Conservation (phyloP, 31 red algal species). For the Asparagopsis taxiformis region DNA sequence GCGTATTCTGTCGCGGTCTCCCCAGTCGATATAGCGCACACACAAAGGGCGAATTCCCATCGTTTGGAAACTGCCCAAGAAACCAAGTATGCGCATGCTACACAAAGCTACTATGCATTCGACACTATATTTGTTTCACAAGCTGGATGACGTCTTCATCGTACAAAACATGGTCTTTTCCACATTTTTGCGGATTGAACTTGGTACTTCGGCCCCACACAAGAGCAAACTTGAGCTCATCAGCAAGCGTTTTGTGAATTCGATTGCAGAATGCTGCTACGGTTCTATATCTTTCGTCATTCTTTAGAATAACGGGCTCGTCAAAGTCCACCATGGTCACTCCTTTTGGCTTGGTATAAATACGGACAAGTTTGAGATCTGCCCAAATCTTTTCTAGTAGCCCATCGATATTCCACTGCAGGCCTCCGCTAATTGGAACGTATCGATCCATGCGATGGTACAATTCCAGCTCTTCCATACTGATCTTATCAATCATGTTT, state of each 20-base stretch:
- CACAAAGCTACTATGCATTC: too few relatives aligned
- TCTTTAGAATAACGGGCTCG: slow-evolving; percentile 89
- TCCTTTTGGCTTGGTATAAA: slow-evolving; percentile 98
- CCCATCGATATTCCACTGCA: slow-evolving; percentile 98
- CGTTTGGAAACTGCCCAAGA: slow-evolving; percentile 8
- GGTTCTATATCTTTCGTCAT: slow-evolving; percentile 65
- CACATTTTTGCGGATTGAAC: slow-evolving; percentile 98
- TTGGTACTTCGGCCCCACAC: slow-evolving; percentile 97
- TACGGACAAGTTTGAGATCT: slow-evolving; percentile 85
- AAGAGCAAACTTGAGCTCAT: slow-evolving; percentile 92
- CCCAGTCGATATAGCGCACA: slow-evolving; percentile 15
- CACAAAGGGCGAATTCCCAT: slow-evolving; percentile 6
- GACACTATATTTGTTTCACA: slow-evolving; percentile 79
- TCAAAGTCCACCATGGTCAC: slow-evolving; percentile 88
- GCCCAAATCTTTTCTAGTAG: slow-evolving; percentile 90
- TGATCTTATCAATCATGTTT: slow-evolving; percentile 98
- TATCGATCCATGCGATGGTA: slow-evolving; percentile 91
- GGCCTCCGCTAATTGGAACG: slow-evolving; percentile 78
- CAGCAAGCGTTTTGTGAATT: slow-evolving; percentile 87
- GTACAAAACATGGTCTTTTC: slow-evolving; percentile 86
- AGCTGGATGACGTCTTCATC: slow-evolving; percentile 98
- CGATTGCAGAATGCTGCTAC: slow-evolving; percentile 88
- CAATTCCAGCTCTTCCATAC: slow-evolving; percentile 96
- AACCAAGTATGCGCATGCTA: too few relatives aligned
- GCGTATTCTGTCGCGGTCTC: slow-evolving; percentile 60